Base-by-base conservation (phyloP, 805 yeast genomes). In the Teunomyces aglyptinius region DNA sequence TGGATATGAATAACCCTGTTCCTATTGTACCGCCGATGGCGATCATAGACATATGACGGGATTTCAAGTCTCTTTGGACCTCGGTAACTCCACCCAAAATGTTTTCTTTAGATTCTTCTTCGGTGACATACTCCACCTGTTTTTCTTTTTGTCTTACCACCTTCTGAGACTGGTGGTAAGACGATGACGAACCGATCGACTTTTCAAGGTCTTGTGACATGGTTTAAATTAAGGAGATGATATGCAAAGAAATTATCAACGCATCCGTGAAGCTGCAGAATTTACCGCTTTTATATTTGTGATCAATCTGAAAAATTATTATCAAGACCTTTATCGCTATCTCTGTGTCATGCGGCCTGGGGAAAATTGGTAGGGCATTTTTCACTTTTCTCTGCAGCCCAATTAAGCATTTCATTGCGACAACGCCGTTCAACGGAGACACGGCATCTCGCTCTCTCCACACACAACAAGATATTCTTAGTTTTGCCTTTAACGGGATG, bases 1-100 rank as follows among this genome's bases (percentile, higher is more conserved):
- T 77, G 59, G 87, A 82, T 41, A 86, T 80, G 70, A 85, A 83
- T 34, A 85, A 71, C 62, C 91, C 91, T 2, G 90, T 84, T 57
- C 91, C 91, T 50, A 86, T 84, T 28, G 90, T 82, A 51, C 90
- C 91, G 50, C 91, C 92, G 16, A 85, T 71, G 40, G 90, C 89
- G 55, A 85, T 80, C 89, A 85, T 84, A 27, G 85, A 75, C 42
- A 85, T 77, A 56, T 84, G 89, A 57, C 92, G 72, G 15, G 82
- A 78, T 60, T 83, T 82, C 48, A 85, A 67, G 41, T 74, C 76
- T 60, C 90, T 71, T 56, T 78, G 77, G 47, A 81, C 83, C 55
- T 78, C 75, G 2, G 35, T 32, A 13, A 19, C 43, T 5, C 40
- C 41, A 12, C 33, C 50, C 26, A 36, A 35, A 27, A 16, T 26